Evolutionary conservation across 768 basidiomycete genomes (phyloP), one percentile per base, ranked within the genome.

Genomic region (Kwoniella heveanensis): DNA sequence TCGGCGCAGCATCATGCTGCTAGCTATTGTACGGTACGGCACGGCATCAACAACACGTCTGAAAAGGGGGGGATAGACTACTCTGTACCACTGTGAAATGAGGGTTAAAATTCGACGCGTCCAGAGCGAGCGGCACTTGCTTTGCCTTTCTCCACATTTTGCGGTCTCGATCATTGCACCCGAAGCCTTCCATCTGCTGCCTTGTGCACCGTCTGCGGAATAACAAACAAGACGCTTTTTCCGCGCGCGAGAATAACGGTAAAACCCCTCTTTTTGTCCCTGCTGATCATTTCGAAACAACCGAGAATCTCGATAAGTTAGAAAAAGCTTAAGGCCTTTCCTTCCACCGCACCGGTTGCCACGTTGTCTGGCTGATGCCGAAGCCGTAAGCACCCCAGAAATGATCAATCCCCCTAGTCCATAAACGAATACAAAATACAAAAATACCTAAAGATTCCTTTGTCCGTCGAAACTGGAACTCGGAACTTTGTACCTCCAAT

Each of bases 321-420:
- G 13, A 36, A 36, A 36, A n/a, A n/a, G n/a, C n/a, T n/a, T n/a
- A n/a, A n/a, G n/a, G n/a, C n/a, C 32, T 32, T 32, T 32, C 32
- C 32, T 32, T 32, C 32, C 32, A 32, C 32, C n/a, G n/a, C n/a
- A n/a, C n/a, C n/a, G n/a, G 32, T 32, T 32, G 5, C 39, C 39
- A 44, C 39, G 39, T 44, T 44, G 6, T 17, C 8, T 13, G 32
- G 32, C 32, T 13, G 13, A 36, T n/a, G n/a, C n/a, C n/a, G n/a
- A 44, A 44, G 39, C 39, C 39, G 39, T 44, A 44, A 44, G 39
- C 39, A 44, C 39, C 39, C 39, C 39, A 44, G 39, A 44, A 44
- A 44, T 44, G 19, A 44, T 44, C 39, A 44, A 44, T 44, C 19
- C 39, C 39, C 39, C 39, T 44, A 44, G 19, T 3, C 10, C 39